Base-by-base conservation (phyloP, 2,329 filamentous ascomycete species). In the Penicillium frequentans region DNA sequence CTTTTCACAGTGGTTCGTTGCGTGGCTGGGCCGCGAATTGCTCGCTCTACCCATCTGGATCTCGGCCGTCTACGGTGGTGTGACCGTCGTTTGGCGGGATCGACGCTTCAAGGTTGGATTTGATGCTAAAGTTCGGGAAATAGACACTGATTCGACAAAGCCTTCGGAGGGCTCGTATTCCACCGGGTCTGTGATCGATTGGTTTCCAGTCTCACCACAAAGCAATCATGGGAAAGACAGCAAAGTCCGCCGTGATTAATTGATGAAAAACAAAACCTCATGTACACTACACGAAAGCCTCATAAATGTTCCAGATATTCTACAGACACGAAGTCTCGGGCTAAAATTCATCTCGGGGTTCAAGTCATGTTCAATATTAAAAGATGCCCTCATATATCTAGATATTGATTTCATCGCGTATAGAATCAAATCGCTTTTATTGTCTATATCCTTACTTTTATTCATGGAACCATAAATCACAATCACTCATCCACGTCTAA, bases 11-110 rank as follows among this genome's bases (percentile, higher is more conserved):
- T 99, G 92, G 90, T 69, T 95, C 4, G 71, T 82, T 6, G 90
- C 93, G 0, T 99, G 96, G 95, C 65, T 96, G 0, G 91, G 90
- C 0, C 82, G 95, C 31, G 95, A 99, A 75, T 63, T 85, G 0
- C 79, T 97, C 9, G 93, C 95, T 0, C 79, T 96, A 46, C 93
- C 93, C 0, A 89, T 99, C 57, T 99, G 95, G 95, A 78, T 86
- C 0, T 92, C 89, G 85, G 95, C 95, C 1, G 90, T 97, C 21
- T 85, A 91, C 65, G 88, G 93, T n/a, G 95, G 95, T 0, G 86
- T 89, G 1, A 93, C 87, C 0, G 91, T 99, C 0, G 85, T 85
- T 52, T 99, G 95, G 96, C 81, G 95, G 54, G 93, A 93, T 0
- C 88, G 87, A 68, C 83, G 80, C 27, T 98, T 98, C 71, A 85